phyloP scores from a whole-genome alignment of 2,329 filamentous ascomycete genomes.

The Ophioceras dolichostomum region DNA sequence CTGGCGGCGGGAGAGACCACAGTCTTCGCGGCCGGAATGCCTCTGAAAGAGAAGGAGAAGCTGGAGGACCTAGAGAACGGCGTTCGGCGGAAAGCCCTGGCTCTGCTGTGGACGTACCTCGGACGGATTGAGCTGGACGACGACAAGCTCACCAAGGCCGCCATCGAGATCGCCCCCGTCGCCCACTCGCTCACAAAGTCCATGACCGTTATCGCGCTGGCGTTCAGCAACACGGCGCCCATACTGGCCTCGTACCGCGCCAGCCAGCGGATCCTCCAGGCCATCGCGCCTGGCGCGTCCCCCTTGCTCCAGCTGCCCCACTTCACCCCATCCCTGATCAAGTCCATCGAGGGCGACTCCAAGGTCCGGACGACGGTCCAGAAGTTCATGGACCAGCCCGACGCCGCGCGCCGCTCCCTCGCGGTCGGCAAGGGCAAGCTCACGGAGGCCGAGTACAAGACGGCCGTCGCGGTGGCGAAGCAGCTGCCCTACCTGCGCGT shows the following conservation, averaged over 20 bases:
- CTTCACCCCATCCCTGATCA: conserved; percentile 57
- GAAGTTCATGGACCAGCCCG: conserved; percentile 76
- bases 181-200: conserved; percentile 77
- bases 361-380: conserved; percentile 70
- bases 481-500: conserved; percentile 77
- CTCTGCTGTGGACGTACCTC: conserved; percentile 89
- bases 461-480: conserved; percentile 63
- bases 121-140: conserved; percentile 80
- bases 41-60: conserved; percentile 60
- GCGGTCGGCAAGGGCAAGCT: conserved; percentile 61
- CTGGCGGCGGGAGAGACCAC: conserved; percentile 45
- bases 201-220: conserved; percentile 75
- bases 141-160: conserved; percentile 63
- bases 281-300: conserved; percentile 68
- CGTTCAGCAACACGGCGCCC: conserved; percentile 72
- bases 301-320: conserved; percentile 87
- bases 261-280: conserved; percentile 82
- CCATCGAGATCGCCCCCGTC: conserved; percentile 79
- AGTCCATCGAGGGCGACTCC: conserved; percentile 60
- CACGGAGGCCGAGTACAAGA: conserved; percentile 62
- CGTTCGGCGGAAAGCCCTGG: conserved; percentile 72
- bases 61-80: conserved; percentile 73
- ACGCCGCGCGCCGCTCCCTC: conserved; percentile 58
- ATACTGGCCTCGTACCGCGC: conserved; percentile 72
- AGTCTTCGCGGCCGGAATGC: conserved; percentile 45